Percentiles rank a stretch among this genome's conserved stretches.
Evolutionary conservation across 2,329 filamentous ascomycete species (phyloP).

Genomic region (Colletotrichum sp.): DNA sequence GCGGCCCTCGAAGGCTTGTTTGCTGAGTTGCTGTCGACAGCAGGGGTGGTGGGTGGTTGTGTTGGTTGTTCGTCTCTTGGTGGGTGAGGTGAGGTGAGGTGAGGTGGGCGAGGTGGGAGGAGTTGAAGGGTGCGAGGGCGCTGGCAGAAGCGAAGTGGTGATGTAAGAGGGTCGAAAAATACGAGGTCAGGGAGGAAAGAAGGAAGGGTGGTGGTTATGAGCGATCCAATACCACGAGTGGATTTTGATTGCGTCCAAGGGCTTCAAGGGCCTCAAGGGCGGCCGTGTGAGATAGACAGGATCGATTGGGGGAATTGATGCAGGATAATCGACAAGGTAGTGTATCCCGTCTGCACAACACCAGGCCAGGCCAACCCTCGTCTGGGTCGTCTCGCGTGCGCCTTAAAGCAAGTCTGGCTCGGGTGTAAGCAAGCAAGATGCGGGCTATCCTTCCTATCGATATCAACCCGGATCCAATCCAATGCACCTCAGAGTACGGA

Average conservation of each 20-base stretch:
- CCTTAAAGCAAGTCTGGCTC: not conserved
- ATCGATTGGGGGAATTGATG: not conserved
- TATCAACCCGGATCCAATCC: not conserved
- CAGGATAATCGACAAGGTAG: not conserved
- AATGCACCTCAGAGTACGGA: not conserved
- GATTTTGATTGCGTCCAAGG: not conserved
- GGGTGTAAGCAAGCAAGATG: not conserved
- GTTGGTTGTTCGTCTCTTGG: not conserved
- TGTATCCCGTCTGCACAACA: not conserved
- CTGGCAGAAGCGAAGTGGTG: not conserved
- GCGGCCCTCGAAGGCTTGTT: constrained; percentile 1
- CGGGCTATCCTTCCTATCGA: not conserved
- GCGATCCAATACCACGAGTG: not conserved
- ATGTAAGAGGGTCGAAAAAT: constrained; percentile 7
- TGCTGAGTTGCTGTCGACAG: not conserved
- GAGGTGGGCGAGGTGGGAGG: not conserved
- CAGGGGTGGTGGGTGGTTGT: not conserved
- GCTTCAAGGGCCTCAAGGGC: not conserved
- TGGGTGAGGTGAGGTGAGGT: not conserved
- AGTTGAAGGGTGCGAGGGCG: not conserved
- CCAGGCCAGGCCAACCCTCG: not conserved
- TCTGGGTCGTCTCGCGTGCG: not conserved
- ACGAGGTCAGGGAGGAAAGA: constrained; percentile 6
- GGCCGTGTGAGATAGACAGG: constrained; percentile 5
- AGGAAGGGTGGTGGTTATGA: constrained; percentile 7